Evolutionary conservation across 1,284 basidiomycete genomes (phyloP).

Genomic region (Inonotus obliquus): DNA sequence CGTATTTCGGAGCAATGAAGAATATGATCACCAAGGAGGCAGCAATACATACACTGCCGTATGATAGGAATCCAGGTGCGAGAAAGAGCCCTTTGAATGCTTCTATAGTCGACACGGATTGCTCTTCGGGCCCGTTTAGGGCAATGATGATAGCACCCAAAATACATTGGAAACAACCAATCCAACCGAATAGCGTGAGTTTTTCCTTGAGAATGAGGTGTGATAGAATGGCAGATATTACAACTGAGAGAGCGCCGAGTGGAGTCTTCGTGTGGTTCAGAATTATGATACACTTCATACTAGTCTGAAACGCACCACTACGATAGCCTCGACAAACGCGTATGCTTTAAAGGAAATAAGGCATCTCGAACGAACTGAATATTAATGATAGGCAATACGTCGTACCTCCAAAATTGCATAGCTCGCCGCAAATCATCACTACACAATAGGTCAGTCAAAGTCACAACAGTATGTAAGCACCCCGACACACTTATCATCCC

Average conservation of each 20-base stretch:
- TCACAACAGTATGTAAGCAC: not conserved
- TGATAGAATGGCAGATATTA: slow-evolving; percentile 91
- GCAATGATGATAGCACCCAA: slow-evolving; percentile 86
- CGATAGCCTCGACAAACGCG: slow-evolving; percentile 85
- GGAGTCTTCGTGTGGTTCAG: slow-evolving; percentile 59
- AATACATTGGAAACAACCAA: slow-evolving; percentile 82
- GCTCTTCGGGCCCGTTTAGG: slow-evolving; percentile 78
- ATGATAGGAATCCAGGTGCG: slow-evolving; percentile 83
- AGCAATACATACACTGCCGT: slow-evolving; percentile 59
- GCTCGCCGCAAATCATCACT: slow-evolving; percentile 80
- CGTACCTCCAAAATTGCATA: slow-evolving; percentile 81
- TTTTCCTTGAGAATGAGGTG: slow-evolving; percentile 92
- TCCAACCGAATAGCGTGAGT: slow-evolving; percentile 89
- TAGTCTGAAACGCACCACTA: slow-evolving; percentile 56
- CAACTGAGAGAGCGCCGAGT: slow-evolving; percentile 93
- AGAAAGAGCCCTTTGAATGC: slow-evolving; percentile 83
- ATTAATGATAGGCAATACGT: slow-evolving; percentile 11
- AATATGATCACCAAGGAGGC: slow-evolving; percentile 67
- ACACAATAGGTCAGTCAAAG: not conserved
- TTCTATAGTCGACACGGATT: slow-evolving; percentile 74
- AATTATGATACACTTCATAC: slow-evolving; percentile 16
- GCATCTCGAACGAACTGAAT: slow-evolving; percentile 19
- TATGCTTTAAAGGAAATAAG: slow-evolving; percentile 52
- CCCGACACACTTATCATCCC: slow-evolving; percentile 67
- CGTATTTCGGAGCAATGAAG: slow-evolving; percentile 82